Evolutionary conservation across 75 land plant genomes (phyloP).

Genomic region (Sequoia sempervirens): DNA sequence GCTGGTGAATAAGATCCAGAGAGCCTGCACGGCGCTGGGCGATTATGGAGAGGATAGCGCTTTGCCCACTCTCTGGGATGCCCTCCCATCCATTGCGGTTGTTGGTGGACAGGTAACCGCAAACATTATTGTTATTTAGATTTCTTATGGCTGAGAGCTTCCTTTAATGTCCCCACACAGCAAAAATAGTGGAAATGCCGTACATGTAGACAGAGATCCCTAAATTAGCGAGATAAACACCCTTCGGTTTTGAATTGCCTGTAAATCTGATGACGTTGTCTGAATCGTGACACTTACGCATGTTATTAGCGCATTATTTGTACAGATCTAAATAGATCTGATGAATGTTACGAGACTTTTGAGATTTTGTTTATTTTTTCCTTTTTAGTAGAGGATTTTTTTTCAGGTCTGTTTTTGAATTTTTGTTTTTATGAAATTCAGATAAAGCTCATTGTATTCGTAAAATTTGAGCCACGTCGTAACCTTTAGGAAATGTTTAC

Average conservation of each 20-base stretch:
- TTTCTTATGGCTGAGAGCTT: not conserved
- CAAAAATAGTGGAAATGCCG: not conserved
- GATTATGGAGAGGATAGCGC: slow-evolving; percentile 61
- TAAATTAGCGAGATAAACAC: not conserved
- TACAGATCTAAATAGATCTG: not conserved
- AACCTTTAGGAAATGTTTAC: not conserved
- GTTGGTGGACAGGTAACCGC: slow-evolving; percentile 57
- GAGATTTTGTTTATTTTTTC: not conserved
- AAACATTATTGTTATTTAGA: not conserved
- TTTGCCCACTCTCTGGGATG: slow-evolving; percentile 60
- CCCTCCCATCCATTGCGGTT: slow-evolving; percentile 61
- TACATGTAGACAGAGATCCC: not conserved
- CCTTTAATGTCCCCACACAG: not conserved
- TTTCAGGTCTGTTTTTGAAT: too few relatives aligned
- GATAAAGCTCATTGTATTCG: not conserved
- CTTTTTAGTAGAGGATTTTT: not conserved
- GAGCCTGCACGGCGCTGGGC: slow-evolving; percentile 67
- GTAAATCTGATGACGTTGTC: not conserved
- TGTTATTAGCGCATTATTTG: not conserved
- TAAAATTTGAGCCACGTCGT: not conserved
- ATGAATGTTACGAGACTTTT: not conserved
- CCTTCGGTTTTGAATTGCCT: not conserved
- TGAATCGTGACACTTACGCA: not conserved
- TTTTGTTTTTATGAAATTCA: not conserved
- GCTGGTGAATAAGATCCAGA: slow-evolving; percentile 53